A percentile compares a stretch with the other conserved stretches of the same genome.
Conservation (phyloP, 176 grass and related monocot species). For the Carex pumila region DNA sequence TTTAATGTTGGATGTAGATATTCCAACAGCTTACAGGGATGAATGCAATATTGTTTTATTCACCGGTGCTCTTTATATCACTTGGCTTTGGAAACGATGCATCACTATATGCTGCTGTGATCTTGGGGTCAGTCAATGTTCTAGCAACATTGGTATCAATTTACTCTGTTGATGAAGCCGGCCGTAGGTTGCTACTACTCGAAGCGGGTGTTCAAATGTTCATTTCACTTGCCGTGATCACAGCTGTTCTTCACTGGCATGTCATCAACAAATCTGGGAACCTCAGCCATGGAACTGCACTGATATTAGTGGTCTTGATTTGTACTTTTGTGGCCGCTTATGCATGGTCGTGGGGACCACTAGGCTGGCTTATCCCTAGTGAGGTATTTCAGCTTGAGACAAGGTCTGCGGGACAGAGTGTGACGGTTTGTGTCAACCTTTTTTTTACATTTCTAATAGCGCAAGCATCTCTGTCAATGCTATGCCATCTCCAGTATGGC, state of each 20-base stretch:
- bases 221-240: constrained; percentile 58
- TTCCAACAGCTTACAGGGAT: constrained; percentile 96
- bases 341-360: constrained; percentile 40
- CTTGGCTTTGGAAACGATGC: constrained; percentile 76
- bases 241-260: constrained; percentile 52
- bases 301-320: constrained; percentile 14
- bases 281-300: not conserved
- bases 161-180: constrained; percentile 64
- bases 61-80: constrained; percentile 85
- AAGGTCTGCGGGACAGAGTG: constrained; percentile 18
- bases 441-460: constrained; percentile 27
- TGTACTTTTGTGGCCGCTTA: constrained; percentile 16
- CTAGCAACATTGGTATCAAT: constrained; percentile 82
- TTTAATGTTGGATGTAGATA: constrained; percentile 33
- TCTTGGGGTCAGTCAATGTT: constrained; percentile 77
- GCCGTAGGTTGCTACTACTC: constrained; percentile 67
- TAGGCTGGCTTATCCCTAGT: constrained; percentile 33
- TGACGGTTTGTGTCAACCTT: constrained; percentile 11
- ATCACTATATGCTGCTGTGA: constrained; percentile 70
- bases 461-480: constrained; percentile 15
- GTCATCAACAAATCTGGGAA: constrained; percentile 37
- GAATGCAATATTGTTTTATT: constrained; percentile 98
- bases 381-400: constrained; percentile 38
- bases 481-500: constrained; percentile 17
- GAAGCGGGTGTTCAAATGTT: constrained; percentile 98